phyloP scores from a whole-genome alignment of 305 asterid species.

The Fraxinus angustifolia region DNA sequence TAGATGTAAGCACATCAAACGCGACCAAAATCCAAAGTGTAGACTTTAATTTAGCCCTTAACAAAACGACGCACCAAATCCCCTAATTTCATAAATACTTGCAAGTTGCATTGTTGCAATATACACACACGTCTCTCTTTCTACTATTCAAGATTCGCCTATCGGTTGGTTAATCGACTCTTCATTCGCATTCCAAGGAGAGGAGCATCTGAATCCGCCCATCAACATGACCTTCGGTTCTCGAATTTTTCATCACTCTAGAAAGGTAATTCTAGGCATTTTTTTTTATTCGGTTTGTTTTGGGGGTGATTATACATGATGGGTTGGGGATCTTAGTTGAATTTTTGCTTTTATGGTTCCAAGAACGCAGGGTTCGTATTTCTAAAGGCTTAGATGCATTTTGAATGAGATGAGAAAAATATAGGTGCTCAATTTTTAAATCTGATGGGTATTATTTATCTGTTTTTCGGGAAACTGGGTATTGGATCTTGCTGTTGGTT shows the following conservation, averaged over 20 bases:
- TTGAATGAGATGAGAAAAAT: background rate
- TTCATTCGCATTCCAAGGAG: background rate
- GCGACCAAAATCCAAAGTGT: background rate
- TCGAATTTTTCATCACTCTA: conserved; percentile 23
- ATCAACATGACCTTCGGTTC: conserved; percentile 25
- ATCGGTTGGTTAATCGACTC: background rate
- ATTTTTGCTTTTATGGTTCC: background rate
- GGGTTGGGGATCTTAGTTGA: background rate
- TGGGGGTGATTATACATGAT: background rate
- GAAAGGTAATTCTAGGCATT: conserved; percentile 11
- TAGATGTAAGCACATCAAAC: background rate
- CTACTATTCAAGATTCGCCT: background rate
- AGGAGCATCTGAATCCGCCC: conserved; percentile 13
- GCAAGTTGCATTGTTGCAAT: background rate
- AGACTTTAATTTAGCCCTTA: background rate
- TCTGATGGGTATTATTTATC: background rate
- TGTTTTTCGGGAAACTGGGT: background rate
- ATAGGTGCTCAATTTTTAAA: conserved; percentile 21
- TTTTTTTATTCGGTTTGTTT: background rate
- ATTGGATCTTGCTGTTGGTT: conserved; percentile 10
- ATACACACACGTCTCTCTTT: background rate
- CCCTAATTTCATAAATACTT: background rate
- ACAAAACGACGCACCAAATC: background rate
- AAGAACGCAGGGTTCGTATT: background rate
- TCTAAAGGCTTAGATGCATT: background rate